Base-by-base conservation (phyloP, 176 grass and related monocot species). In the Raddia guianensis region DNA sequence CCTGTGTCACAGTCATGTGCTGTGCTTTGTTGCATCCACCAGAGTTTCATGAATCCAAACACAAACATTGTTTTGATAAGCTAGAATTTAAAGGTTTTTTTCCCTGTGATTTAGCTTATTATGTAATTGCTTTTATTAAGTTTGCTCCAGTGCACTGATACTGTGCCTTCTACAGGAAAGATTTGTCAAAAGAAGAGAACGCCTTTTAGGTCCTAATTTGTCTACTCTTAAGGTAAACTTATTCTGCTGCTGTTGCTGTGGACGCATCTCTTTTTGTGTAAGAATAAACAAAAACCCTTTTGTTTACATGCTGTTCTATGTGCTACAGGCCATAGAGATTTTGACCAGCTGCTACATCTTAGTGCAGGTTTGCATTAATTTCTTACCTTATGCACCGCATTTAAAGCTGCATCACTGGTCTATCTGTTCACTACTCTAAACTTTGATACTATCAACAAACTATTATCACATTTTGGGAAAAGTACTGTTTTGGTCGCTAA, bases 111-210 rank as follows among this genome's bases (percentile, higher is more conserved):
- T 32, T 51, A 51, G 12, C 12, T 60, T 74, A 47, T 54, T 51
- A 16, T 74, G 58, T 6, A 57, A 21, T 58, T 50, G 42, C 10
- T 73, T 27, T 56, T 56, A 35, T 21, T 15, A 68, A 43, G 13
- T 34, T 72, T 70, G 15, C 21, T 8, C 12, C 32, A 49, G 6
- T 45, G n/a, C 45, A n/a, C 40, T 82, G 43, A 80, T 72, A 81
- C 75, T 79, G 40, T 80, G 34, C 64, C 40, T 85, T 83, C 63
- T 63, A 44, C 84, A 98, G 96, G 96, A 98, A 86, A 84, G 92
- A 4, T 98, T 98, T 87, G 90, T 98, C 21, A 98, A 95, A 85
- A 94, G 96, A 75, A 95, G 96, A 83, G 96, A 98, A 86, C 90
- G 96, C 14, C 92, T 98, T 80, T 87, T 95, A 73, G 96, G 96